phyloP scores from a whole-genome alignment of 2,329 filamentous ascomycete genomes.

The Fusarium illudens region DNA sequence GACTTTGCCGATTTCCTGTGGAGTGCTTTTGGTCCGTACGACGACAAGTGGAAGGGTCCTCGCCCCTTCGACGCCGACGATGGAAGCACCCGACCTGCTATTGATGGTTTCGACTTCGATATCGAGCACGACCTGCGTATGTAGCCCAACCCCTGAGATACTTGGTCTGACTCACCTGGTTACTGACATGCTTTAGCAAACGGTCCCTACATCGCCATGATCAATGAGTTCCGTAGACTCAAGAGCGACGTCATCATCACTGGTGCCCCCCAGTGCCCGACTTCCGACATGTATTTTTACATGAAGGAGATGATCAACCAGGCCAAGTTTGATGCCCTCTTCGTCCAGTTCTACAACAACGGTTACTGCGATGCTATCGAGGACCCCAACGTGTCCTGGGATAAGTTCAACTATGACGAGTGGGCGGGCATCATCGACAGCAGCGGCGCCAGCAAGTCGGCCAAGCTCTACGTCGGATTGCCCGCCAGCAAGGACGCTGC shows the following conservation, averaged over 20 bases:
- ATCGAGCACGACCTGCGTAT: constrained; percentile 48
- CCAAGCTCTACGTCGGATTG: constrained; percentile 58
- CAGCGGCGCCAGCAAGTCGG: constrained; percentile 49
- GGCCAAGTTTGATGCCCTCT: constrained; percentile 53
- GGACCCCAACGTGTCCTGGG: constrained; percentile 40
- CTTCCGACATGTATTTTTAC: constrained; percentile 38
- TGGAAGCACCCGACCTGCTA: constrained; percentile 32
- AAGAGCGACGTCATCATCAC: constrained; percentile 50
- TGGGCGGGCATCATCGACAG: constrained; percentile 50
- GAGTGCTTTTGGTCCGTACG: constrained; percentile 50
- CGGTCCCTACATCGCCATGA: constrained; percentile 50
- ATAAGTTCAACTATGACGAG: constrained; percentile 54
- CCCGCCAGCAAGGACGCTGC: constrained; percentile 45
- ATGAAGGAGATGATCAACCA: constrained; percentile 51
- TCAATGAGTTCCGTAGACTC: constrained; percentile 47
- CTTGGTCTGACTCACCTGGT: background rate
- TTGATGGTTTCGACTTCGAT: constrained; percentile 57
- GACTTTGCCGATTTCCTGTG: constrained; percentile 52
- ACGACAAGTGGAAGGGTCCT: constrained; percentile 44
- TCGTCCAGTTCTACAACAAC: constrained; percentile 62
- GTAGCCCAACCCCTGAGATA: constrained; percentile 3
- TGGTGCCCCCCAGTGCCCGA: constrained; percentile 57
- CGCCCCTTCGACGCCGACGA: constrained; percentile 51
- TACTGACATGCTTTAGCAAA: constrained; percentile 40
- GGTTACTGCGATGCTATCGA: constrained; percentile 48